A percentile compares a stretch with the other conserved stretches of the same genome.
phyloP scores from a whole-genome alignment of 2,329 filamentous ascomycete genomes.

The Truncatella angustata region DNA sequence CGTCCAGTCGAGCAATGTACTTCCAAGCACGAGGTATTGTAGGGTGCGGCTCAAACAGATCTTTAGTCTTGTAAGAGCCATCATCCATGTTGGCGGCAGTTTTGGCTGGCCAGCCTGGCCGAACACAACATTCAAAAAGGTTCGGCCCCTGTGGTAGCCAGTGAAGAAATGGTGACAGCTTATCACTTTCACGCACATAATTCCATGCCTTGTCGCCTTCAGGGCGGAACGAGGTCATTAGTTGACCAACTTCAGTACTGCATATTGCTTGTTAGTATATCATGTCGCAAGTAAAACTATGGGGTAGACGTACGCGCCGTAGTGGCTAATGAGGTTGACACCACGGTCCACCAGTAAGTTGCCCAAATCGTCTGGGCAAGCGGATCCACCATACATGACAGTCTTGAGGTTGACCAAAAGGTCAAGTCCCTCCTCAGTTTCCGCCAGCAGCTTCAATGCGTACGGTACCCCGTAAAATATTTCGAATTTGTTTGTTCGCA shows the following conservation, averaged over 20 bases:
- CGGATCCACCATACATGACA: constrained; percentile 56
- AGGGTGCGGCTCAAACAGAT: constrained; percentile 34
- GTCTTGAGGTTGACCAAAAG: constrained; percentile 44
- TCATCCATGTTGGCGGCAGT: constrained; percentile 30
- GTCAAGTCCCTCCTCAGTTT: constrained; percentile 52
- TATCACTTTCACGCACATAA: constrained; percentile 50
- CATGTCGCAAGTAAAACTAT: background rate
- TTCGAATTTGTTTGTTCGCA: constrained; percentile 43
- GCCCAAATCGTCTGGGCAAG: constrained; percentile 59
- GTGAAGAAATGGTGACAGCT: constrained; percentile 34
- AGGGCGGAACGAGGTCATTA: constrained; percentile 59
- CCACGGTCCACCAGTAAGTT: constrained; percentile 50
- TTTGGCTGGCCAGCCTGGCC: constrained; percentile 37
- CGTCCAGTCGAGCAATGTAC: constrained; percentile 33
- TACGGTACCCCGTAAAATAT: constrained; percentile 64
- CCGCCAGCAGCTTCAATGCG: constrained; percentile 60
- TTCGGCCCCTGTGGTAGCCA: constrained; percentile 31
- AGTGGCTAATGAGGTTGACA: constrained; percentile 55
- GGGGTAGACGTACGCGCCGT: constrained; percentile 46
- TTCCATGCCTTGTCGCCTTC: constrained; percentile 57
- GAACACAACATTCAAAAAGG: constrained; percentile 35
- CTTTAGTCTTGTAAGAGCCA: constrained; percentile 33
- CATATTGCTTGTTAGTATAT: constrained; percentile 14
- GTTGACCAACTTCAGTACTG: constrained; percentile 61
- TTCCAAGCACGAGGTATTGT: constrained; percentile 33